These are phyloP conservation scores for Diutina sp. DNA, from an alignment of 1,139 yeast species.

Conservation along the genomic window DNA sequence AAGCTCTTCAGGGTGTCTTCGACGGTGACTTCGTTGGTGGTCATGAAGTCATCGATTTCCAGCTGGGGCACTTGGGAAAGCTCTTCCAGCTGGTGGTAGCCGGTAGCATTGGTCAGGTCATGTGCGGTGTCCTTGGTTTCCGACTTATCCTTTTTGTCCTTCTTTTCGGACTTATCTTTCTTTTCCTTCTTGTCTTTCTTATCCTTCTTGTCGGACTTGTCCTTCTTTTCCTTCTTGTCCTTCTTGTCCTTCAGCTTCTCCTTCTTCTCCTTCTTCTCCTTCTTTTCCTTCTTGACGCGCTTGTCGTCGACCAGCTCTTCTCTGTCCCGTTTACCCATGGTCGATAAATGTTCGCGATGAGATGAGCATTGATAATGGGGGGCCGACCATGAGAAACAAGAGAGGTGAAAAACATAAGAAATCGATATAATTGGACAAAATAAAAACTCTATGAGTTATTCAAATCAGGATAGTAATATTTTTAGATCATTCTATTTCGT, in stretches of 20 bases:
- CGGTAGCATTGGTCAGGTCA: constrained; percentile 4
- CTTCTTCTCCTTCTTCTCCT: constrained; percentile 36
- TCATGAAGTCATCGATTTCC: constrained; percentile 49
- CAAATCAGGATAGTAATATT: too few species aligned
- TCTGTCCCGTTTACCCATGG: constrained; percentile 13
- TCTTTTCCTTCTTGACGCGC: constrained; percentile 28
- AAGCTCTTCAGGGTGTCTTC: constrained; percentile 52
- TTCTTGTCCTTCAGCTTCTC: constrained; percentile 25
- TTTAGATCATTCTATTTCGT: too few species aligned
- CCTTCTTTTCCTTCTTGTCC: constrained; percentile 33
- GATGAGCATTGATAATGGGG: neutral
- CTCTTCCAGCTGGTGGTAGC: constrained; percentile 18
- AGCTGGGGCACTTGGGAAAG: constrained; percentile 29
- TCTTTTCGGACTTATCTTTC: constrained; percentile 10
- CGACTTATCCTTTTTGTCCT: constrained; percentile 7
- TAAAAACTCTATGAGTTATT: too few species aligned
- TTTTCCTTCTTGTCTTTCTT: constrained; percentile 19
- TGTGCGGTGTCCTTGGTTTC: constrained; percentile 3
- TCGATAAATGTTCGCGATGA: neutral
- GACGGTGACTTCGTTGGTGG: constrained; percentile 65
- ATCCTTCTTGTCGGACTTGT: constrained; percentile 24
- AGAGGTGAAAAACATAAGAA: too few species aligned
- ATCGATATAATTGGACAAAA: too few species aligned
- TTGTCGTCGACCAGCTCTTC: constrained; percentile 7
- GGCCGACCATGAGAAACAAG: too few species aligned